Conservation (phyloP, 179 eudicot genomes). For the Spinacia oleracea region DNA sequence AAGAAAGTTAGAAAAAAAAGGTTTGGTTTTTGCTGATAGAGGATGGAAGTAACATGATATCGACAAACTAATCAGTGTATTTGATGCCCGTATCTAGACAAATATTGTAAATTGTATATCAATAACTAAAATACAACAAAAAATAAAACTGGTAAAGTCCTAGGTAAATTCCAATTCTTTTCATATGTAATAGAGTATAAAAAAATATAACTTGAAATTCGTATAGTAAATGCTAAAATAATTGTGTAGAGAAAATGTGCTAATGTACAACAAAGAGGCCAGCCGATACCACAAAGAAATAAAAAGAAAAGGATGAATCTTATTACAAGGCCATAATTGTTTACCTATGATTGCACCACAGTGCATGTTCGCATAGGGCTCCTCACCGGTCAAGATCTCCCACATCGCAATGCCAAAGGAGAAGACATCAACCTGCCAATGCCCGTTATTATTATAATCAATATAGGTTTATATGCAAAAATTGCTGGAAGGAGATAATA, state of each 20-base stretch:
- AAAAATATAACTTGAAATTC: too few species aligned
- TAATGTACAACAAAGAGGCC: background rate
- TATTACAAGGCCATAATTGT: background rate
- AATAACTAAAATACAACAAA: too few species aligned
- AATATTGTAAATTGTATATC: too few species aligned
- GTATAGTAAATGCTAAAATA: too few species aligned
- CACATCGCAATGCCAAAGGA: conserved; percentile 94
- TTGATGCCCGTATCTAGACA: background rate
- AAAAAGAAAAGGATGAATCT: background rate
- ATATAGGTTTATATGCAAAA: background rate
- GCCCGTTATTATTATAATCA: conserved; percentile 17
- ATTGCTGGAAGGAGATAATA: background rate
- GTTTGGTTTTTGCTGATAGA: background rate
- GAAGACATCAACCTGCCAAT: conserved; percentile 91
- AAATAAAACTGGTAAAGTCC: too few species aligned
- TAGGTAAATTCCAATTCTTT: background rate
- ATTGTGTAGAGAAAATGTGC: background rate
- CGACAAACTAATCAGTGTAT: conserved; percentile 3
- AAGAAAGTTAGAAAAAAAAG: background rate
- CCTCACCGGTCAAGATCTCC: conserved; percentile 96
- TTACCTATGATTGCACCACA: conserved; percentile 97
- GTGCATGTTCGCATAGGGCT: conserved; percentile 96
- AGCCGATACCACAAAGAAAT: background rate
- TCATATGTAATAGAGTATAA: background rate
- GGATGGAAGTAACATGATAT: background rate